These are phyloP conservation scores for Santalum album DNA, from an alignment of 164 flowering plant species.

Conservation along the genomic window DNA sequence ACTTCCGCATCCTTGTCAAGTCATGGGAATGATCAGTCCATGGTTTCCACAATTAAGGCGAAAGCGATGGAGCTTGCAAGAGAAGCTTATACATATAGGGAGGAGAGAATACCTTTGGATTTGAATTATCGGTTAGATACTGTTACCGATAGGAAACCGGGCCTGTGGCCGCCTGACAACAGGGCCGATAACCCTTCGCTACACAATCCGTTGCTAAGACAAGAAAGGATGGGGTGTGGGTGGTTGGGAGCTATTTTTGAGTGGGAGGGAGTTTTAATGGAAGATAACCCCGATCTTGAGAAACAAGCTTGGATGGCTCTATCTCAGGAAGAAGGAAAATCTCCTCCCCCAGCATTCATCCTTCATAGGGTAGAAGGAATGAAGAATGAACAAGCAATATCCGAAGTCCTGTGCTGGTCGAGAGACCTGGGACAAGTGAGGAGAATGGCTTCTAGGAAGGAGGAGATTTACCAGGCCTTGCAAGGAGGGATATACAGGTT, in stretches of 20 bases:
- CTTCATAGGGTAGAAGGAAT: slow-evolving; percentile 82
- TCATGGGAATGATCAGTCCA: slow-evolving; percentile 9
- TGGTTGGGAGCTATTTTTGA: slow-evolving; percentile 97
- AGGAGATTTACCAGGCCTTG: slow-evolving; percentile 68
- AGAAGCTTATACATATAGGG: slow-evolving; percentile 52
- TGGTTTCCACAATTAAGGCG: slow-evolving; percentile 29
- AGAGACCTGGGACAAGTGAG: slow-evolving; percentile 62
- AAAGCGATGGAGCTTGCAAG: slow-evolving; percentile 65
- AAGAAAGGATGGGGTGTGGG: slow-evolving; percentile 96
- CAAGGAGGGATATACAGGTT: slow-evolving; percentile 70
- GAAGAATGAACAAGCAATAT: slow-evolving; percentile 94
- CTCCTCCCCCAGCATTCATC: slow-evolving; percentile 67
- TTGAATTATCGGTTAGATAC: slow-evolving; percentile 30
- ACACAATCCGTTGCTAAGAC: slow-evolving; percentile 85
- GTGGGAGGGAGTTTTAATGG: slow-evolving; percentile 88
- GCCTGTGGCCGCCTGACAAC: slow-evolving; percentile 72
- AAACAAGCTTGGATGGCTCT: slow-evolving; percentile 80
- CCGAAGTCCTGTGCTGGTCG: slow-evolving; percentile 96
- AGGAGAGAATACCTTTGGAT: slow-evolving; percentile 33
- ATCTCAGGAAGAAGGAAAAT: slow-evolving; percentile 84
- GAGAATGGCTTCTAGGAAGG: slow-evolving; percentile 70
- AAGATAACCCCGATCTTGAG: slow-evolving; percentile 78
- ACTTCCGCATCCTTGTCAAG: slow-evolving; percentile 11
- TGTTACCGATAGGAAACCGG: slow-evolving; percentile 30
- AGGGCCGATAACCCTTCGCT: slow-evolving; percentile 73